These are phyloP conservation scores for Chrysoporthe puriensis DNA, from an alignment of 2,329 filamentous ascomycete species.

Conservation along the genomic window DNA sequence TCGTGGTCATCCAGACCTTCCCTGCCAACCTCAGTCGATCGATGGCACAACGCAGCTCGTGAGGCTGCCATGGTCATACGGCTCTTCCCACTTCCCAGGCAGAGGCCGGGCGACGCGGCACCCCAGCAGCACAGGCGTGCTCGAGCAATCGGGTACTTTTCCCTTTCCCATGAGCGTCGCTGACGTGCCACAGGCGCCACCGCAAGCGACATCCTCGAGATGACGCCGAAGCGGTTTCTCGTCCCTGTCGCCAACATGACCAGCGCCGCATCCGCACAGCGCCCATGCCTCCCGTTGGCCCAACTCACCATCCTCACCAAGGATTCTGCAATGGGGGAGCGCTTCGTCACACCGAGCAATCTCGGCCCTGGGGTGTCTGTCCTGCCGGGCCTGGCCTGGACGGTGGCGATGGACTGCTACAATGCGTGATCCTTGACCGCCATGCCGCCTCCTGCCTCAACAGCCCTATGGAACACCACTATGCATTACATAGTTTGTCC, in stretches of 20 bases:
- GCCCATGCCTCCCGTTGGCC: neutral
- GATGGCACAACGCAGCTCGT: neutral
- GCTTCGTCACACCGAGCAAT: slow-evolving; percentile 8
- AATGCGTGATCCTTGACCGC: neutral
- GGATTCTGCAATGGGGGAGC: slow-evolving; percentile 3
- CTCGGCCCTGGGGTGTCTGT: neutral
- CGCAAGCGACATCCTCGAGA: neutral
- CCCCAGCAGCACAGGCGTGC: neutral
- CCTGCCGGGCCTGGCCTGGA: neutral
- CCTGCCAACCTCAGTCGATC: neutral
- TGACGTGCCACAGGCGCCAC: slow-evolving; percentile 4
- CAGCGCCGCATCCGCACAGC: neutral
- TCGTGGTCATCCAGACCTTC: neutral
- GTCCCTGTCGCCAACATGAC: slow-evolving; percentile 1
- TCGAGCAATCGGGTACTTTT: slow-evolving; percentile 2
- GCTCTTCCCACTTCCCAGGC: neutral
- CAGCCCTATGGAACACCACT: slow-evolving; percentile 7
- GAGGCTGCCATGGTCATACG: neutral
- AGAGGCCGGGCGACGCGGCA: too few relatives aligned
- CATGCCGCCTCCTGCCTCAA: slow-evolving; percentile 1
- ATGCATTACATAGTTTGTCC: neutral
- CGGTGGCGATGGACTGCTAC: neutral
- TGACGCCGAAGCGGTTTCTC: slow-evolving; percentile 16
- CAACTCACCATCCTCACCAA: neutral
- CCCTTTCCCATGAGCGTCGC: neutral